Percentiles rank a stretch among this genome's conserved stretches.
Conservation (phyloP, 176 grass and related monocot species). For the Carex littledalei region DNA sequence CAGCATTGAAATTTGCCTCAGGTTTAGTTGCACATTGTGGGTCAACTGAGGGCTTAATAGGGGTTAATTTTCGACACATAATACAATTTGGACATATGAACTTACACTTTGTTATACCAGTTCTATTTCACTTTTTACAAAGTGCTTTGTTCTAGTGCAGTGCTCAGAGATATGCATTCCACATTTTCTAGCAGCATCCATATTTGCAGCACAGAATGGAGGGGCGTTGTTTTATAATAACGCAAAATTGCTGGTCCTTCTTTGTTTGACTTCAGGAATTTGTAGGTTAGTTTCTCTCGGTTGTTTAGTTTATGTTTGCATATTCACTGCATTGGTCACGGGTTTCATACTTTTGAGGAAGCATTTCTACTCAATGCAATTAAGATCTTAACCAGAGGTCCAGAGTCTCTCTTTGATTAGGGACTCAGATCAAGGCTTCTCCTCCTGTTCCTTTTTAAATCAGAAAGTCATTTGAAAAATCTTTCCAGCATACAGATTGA, state of each 20-base stretch:
- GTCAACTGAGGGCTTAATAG: neutral
- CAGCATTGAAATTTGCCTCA: neutral
- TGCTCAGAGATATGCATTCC: constrained; percentile 89
- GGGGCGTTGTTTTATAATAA: constrained; percentile 67
- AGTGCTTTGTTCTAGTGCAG: constrained; percentile 35
- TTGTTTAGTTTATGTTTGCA: neutral
- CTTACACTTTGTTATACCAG: neutral
- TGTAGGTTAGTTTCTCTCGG: constrained; percentile 55
- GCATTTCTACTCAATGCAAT: neutral
- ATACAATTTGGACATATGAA: neutral
- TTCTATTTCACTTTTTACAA: neutral
- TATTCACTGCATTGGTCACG: neutral
- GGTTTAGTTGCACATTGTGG: neutral
- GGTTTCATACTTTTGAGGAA: neutral
- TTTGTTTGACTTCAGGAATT: constrained; percentile 85
- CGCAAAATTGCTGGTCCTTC: constrained; percentile 67
- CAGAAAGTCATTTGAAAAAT: neutral
- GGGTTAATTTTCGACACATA: too few species aligned
- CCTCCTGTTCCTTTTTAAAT: neutral
- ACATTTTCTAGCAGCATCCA: constrained; percentile 84
- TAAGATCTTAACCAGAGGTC: neutral
- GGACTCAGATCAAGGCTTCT: neutral
- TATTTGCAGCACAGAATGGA: constrained; percentile 85
- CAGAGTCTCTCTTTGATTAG: neutral
- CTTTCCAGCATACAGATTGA: neutral